phyloP scores from a whole-genome alignment of 305 asterid species.

The Fraxinus paxiana region DNA sequence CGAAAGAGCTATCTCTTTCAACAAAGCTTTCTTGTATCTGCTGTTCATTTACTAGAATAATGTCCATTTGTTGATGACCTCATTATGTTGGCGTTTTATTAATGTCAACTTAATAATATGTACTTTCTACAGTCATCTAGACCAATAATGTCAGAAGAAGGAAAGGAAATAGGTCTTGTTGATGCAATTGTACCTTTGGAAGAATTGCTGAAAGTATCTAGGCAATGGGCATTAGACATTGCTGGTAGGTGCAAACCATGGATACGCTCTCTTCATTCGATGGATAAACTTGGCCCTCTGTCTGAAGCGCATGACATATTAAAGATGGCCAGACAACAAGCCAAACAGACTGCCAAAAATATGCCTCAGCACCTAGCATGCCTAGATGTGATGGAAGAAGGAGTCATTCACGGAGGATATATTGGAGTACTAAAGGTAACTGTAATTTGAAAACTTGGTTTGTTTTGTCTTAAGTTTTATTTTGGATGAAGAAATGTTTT shows the following conservation, averaged over 20 bases:
- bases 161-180: constrained; percentile 71
- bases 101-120: constrained; percentile 3
- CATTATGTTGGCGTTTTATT: constrained; percentile 7
- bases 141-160: constrained; percentile 76
- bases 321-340: constrained; percentile 64
- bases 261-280: constrained; percentile 72
- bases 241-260: constrained; percentile 69
- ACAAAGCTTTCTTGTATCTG: not conserved
- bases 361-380: constrained; percentile 88
- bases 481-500: constrained; percentile 10
- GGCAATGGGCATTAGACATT: constrained; percentile 79
- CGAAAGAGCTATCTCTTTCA: not conserved
- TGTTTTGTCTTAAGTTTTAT: constrained; percentile 14
- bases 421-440: constrained; percentile 75
- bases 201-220: constrained; percentile 64
- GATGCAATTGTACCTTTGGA: constrained; percentile 70
- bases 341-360: constrained; percentile 57
- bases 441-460: constrained; percentile 19
- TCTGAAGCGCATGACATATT: constrained; percentile 54
- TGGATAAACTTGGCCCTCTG: constrained; percentile 70
- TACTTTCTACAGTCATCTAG: constrained; percentile 58
- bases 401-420: constrained; percentile 84
- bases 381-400: constrained; percentile 83
- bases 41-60: constrained; percentile 10
- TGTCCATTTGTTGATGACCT: constrained; percentile 12